Percentiles rank a stretch among this genome's conserved stretches.
Evolutionary conservation across 371 early-diverging fungal genomes (phyloP).

Genomic region (Mucor saturninus): DNA sequence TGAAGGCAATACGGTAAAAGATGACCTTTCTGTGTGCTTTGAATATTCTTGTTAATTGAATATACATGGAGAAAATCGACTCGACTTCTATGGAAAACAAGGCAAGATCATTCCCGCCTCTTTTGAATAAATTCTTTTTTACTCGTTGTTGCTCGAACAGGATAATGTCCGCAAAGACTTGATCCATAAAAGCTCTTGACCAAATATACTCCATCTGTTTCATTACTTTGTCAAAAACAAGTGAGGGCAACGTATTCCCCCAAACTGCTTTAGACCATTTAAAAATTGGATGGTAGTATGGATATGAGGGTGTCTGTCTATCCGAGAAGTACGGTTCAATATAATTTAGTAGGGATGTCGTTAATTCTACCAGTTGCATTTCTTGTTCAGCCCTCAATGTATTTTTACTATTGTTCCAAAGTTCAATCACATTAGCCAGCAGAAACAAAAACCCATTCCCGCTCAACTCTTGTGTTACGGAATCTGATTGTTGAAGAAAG

Average conservation of each 20-base stretch:
- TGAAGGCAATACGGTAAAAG: constrained; percentile 63
- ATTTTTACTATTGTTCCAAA: constrained; percentile 24
- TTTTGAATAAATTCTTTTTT: constrained; percentile 7
- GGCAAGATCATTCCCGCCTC: constrained; percentile 17
- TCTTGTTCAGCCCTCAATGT: neutral
- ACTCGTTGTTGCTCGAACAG: constrained; percentile 24
- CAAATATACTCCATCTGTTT: constrained; percentile 62
- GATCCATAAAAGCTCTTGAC: constrained; percentile 60
- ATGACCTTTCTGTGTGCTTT: constrained; percentile 57
- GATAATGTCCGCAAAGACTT: constrained; percentile 44
- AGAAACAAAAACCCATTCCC: constrained; percentile 65
- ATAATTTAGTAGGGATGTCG: constrained; percentile 33
- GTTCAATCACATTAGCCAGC: constrained; percentile 57
- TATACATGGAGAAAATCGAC: constrained; percentile 58
- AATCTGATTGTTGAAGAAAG: neutral
- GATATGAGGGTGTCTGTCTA: constrained; percentile 46
- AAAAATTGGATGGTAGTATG: constrained; percentile 69
- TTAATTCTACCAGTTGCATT: constrained; percentile 33
- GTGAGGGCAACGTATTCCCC: constrained; percentile 48
- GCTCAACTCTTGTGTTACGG: constrained; percentile 17
- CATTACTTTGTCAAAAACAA: constrained; percentile 51
- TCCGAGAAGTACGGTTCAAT: constrained; percentile 53
- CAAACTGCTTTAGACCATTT: constrained; percentile 58
- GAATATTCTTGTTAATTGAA: constrained; percentile 46
- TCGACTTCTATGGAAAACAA: constrained; percentile 59